Conservation (phyloP, 495 filamentous ascomycete genomes). For the Viridothelium virens region DNA sequence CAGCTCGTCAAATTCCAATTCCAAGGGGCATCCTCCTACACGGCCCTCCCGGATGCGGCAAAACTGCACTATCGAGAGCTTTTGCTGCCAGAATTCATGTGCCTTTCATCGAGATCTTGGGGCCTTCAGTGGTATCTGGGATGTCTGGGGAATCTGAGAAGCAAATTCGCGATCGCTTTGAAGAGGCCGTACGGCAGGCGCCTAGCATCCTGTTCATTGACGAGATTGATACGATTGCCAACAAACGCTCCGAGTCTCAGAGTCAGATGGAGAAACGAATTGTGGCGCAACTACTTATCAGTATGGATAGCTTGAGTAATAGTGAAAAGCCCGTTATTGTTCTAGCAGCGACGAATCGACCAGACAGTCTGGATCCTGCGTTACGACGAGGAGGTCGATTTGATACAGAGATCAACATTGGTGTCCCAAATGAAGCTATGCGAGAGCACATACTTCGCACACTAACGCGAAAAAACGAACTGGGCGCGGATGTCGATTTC, state of each 20-base stretch:
- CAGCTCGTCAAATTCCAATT: conserved; percentile 53
- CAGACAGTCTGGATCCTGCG: conserved; percentile 82
- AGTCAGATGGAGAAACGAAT: conserved; percentile 96
- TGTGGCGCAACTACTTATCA: conserved; percentile 85
- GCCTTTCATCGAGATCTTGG: conserved; percentile 81
- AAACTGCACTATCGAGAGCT: conserved; percentile 87
- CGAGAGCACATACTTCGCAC: conserved; percentile 78
- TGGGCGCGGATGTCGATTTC: conserved; percentile 70
- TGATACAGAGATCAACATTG: conserved; percentile 87
- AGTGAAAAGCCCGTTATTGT: conserved; percentile 82
- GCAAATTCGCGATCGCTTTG: conserved; percentile 82
- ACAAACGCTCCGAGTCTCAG: conserved; percentile 89
- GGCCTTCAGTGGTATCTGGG: conserved; percentile 80
- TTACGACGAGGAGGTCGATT: conserved; percentile 80
- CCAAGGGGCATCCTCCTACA: conserved; percentile 86
- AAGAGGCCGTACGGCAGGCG: conserved; percentile 78
- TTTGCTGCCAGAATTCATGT: conserved; percentile 79
- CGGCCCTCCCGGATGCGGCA: conserved; percentile 90
- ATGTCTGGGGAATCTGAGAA: conserved; percentile 98
- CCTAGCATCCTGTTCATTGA: conserved; percentile 93
- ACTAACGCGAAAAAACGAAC: conserved; percentile 59
- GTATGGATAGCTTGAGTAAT: conserved; percentile 57
- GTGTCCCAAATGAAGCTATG: conserved; percentile 80
- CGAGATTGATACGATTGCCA: conserved; percentile 93
- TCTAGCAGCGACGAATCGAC: conserved; percentile 86